A percentile compares a stretch with the other conserved stretches of the same genome.
Evolutionary conservation across 2,329 filamentous ascomycete genomes (phyloP).

Genomic region (Fusarium dimerum): DNA sequence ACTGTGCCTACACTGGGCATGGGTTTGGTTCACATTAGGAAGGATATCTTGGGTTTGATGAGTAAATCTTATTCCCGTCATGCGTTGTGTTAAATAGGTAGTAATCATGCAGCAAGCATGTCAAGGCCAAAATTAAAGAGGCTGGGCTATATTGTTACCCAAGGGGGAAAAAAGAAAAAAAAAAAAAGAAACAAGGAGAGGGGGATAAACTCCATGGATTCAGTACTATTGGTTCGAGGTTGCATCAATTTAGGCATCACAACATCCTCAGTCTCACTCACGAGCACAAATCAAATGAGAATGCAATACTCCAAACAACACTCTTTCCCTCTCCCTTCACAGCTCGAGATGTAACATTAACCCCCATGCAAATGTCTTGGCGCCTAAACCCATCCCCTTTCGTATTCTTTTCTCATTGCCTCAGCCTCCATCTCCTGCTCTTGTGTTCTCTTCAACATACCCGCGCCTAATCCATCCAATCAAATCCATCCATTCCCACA

Average conservation of each 20-base stretch:
- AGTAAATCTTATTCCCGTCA: too few species aligned
- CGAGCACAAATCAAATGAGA: neutral
- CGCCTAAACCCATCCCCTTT: neutral
- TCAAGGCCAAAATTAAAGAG: too few species aligned
- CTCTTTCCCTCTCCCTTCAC: neutral
- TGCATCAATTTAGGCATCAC: neutral
- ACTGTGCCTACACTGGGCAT: too few species aligned
- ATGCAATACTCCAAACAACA: too few species aligned
- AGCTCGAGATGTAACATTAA: neutral
- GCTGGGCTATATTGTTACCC: too few species aligned
- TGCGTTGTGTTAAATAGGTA: too few species aligned
- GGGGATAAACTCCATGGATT: too few species aligned
- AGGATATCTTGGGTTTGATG: too few species aligned
- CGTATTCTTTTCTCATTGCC: neutral
- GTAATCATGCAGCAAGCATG: too few species aligned
- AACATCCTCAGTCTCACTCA: neutral
- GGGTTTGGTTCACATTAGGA: too few species aligned
- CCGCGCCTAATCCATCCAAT: constrained; percentile 5
- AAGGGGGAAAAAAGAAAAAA: too few species aligned
- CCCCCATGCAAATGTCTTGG: neutral
- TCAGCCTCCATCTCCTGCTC: neutral
- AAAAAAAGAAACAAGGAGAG: too few species aligned
- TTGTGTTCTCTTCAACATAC: neutral
- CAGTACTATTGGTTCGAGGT: neutral
- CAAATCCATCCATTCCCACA: neutral